Base-by-base conservation (phyloP, 1,284 basidiomycete species). In the Ustilago shanxiensis region DNA sequence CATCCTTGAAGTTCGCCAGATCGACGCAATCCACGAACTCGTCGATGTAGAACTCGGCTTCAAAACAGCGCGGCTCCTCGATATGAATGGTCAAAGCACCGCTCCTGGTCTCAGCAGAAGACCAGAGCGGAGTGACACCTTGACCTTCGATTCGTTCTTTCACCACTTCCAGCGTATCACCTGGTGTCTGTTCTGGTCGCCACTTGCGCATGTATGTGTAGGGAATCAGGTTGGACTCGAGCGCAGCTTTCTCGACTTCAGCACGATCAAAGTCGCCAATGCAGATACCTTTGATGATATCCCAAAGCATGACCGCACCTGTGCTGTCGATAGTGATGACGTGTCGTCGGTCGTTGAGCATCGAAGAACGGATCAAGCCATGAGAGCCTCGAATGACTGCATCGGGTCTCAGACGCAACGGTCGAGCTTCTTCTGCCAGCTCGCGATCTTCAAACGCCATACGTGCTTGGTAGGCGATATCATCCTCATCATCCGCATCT, bases 41-140 rank as follows among this genome's bases (percentile, higher is more conserved):
- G 85, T 98, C 95, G 3, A 93, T 91, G 84, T 97, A 98, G 3
- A 96, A 91, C 87, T 99, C 97, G 11, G 94, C 93, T 70, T 98
- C 95, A 85, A 98, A 98, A 77, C 92, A 94, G 53, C 90, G 88
- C 5, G 84, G 86, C 79, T 97, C 94, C 63, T 91, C 93, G 47
- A 99, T 84, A 87, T 98, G 94, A 3, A 99, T 91, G 0, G 92
- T 92, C 68, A 99, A 88, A 35, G 93, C 90, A 2, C 96, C 96
- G 20, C 92, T 91, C 86, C 93, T 92, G 6, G 95, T 96, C 86
- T 98, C 96, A 26, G 93, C 91, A 20, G 89, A 90, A 57, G 93
- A 93, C 97, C 97, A 99, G 5, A 91, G 88, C 20, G 91, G 88
- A 5, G 94, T 91, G 31, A 93, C 91, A 0, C 93, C 94, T 86